Conservation (phyloP, 352 stramenopile species). For the Globisporangium orthogonon region DNA sequence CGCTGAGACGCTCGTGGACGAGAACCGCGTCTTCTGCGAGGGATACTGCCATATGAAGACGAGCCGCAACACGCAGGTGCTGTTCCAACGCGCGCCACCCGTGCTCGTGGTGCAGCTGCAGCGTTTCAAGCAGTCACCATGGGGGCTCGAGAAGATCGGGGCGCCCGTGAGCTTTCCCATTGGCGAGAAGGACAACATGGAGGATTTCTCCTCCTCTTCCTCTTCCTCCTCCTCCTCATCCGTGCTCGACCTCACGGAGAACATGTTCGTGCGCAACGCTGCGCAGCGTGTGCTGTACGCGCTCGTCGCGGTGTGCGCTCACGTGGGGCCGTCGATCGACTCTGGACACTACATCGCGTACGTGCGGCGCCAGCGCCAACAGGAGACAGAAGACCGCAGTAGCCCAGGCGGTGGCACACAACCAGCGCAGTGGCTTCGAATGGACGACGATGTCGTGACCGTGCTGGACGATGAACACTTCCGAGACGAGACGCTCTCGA, state of each 20-base stretch:
- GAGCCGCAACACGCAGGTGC: slow-evolving; percentile 58
- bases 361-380: slow-evolving; percentile 10
- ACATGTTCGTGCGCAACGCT: slow-evolving; percentile 57
- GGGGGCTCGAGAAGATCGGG: slow-evolving; percentile 45
- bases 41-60: slow-evolving; percentile 61
- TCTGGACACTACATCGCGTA: slow-evolving; percentile 79
- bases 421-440: slow-evolving; percentile 43
- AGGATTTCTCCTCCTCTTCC: no score
- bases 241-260: slow-evolving; percentile 51
- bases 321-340: slow-evolving; percentile 54
- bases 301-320: slow-evolving; percentile 63
- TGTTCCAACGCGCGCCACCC: slow-evolving; percentile 51
- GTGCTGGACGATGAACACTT: slow-evolving; percentile 39
- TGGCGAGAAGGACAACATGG: slow-evolving; percentile 13
- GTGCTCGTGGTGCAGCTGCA: slow-evolving; percentile 63
- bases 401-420: not conserved
- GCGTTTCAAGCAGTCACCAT: slow-evolving; percentile 50
- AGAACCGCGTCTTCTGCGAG: slow-evolving; percentile 72
- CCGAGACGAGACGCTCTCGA: slow-evolving; percentile 39
- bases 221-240: slow-evolving; percentile 4
- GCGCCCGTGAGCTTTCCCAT: slow-evolving; percentile 49
- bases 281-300: slow-evolving; percentile 36
- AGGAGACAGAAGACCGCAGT: slow-evolving; percentile 2
- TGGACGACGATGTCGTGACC: slow-evolving; percentile 63
- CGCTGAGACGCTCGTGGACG: slow-evolving; percentile 49